Percentiles rank a stretch among this genome's conserved stretches.
phyloP scores from a whole-genome alignment of 1,139 yeast species.

The Diutina neorugosa region DNA sequence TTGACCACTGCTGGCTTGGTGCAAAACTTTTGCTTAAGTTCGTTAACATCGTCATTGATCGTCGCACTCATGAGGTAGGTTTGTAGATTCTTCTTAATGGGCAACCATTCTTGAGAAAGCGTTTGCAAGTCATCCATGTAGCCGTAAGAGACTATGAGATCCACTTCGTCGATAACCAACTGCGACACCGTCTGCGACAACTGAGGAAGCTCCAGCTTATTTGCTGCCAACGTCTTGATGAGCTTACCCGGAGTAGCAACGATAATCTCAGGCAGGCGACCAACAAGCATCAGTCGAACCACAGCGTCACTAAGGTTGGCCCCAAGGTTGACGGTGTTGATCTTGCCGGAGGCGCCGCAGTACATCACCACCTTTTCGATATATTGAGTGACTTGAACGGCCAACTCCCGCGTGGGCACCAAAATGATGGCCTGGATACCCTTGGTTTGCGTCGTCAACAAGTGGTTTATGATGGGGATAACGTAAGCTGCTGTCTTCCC shows the following conservation, averaged over 20 bases:
- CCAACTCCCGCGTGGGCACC: slow-evolving; percentile 79
- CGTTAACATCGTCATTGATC: slow-evolving; percentile 72
- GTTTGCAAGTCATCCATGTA: slow-evolving; percentile 72
- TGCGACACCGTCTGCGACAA: slow-evolving; percentile 31
- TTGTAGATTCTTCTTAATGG: slow-evolving; percentile 67
- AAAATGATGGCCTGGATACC: slow-evolving; percentile 45
- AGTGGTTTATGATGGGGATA: slow-evolving; percentile 64
- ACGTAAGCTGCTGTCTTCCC: slow-evolving; percentile 84
- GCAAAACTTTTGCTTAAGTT: slow-evolving; percentile 66
- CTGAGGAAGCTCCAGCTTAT: slow-evolving; percentile 32
- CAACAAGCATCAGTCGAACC: slow-evolving; percentile 53
- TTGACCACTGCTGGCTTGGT: slow-evolving; percentile 77
- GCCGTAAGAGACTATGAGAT: slow-evolving; percentile 81
- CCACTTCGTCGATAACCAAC: slow-evolving; percentile 92
- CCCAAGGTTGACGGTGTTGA: slow-evolving; percentile 63
- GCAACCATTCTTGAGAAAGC: slow-evolving; percentile 44
- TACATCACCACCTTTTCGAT: slow-evolving; percentile 55
- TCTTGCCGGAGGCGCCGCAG: slow-evolving; percentile 43
- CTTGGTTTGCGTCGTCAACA: slow-evolving; percentile 27
- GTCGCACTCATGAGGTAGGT: slow-evolving; percentile 97
- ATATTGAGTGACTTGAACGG: slow-evolving; percentile 71
- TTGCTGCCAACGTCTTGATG: slow-evolving; percentile 43
- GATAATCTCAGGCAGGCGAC: slow-evolving; percentile 59
- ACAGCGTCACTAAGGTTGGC: slow-evolving; percentile 65
- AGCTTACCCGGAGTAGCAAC: slow-evolving; percentile 84